These are phyloP conservation scores for Hanseniaspora valbyensis DNA, from an alignment of 805 yeast genomes.

Conservation along the genomic window DNA sequence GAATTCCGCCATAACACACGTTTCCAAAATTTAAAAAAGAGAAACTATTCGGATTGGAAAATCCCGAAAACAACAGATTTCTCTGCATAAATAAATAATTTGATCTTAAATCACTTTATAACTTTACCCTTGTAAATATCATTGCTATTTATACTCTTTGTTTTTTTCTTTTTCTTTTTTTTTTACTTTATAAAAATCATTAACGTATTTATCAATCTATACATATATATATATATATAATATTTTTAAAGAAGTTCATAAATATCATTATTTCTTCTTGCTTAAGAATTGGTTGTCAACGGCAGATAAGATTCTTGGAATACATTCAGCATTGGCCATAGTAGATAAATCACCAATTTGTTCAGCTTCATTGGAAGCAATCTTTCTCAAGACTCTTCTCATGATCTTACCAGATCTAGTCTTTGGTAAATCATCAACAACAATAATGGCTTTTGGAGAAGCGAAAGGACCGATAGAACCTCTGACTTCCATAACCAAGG, in stretches of 20 bases:
- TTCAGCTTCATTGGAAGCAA: slow-evolving; percentile 83
- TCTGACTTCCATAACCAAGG: slow-evolving; percentile 77
- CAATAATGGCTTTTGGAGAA: slow-evolving; percentile 77
- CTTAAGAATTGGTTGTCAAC: slow-evolving; percentile 38
- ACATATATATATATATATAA: no score
- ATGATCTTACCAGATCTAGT: slow-evolving; percentile 97
- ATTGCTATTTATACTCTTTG: no score
- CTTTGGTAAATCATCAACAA: slow-evolving; percentile 90
- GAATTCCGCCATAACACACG: no score
- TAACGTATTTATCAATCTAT: background rate
- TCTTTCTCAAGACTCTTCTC: slow-evolving; percentile 94
- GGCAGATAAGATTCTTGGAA: slow-evolving; percentile 60
- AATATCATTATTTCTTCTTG: slow-evolving; percentile 17
- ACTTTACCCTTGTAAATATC: no score
- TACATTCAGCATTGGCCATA: slow-evolving; percentile 74
- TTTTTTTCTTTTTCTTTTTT: no score
- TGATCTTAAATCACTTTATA: no score
- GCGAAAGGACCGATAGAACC: slow-evolving; percentile 72
- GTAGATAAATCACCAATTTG: slow-evolving; percentile 89
- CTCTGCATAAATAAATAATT: no score
- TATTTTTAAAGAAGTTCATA: background rate
- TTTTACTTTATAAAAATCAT: no score
- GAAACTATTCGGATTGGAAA: no score
- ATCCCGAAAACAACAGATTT: no score
- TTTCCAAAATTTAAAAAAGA: no score